Conservation (phyloP, 352 stramenopile species). For the Phytophthora lateralis region DNA sequence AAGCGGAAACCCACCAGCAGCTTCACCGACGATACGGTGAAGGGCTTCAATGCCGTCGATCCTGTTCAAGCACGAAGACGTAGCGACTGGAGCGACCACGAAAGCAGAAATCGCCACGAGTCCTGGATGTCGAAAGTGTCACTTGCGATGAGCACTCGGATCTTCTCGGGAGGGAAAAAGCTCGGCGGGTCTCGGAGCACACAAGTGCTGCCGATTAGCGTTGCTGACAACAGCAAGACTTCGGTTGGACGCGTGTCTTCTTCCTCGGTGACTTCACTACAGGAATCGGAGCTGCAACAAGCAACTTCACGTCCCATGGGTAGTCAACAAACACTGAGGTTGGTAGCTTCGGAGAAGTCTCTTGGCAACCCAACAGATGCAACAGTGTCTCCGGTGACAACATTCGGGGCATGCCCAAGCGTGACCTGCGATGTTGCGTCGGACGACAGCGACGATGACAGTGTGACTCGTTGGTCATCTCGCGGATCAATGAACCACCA, state of each 20-base stretch:
- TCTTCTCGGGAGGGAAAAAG: constrained; percentile 56
- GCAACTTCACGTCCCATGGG: neutral
- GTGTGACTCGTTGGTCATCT: constrained; percentile 10
- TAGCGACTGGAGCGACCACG: constrained; percentile 30
- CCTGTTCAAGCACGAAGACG: constrained; percentile 17
- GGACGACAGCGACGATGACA: constrained; percentile 23
- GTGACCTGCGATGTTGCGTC: constrained; percentile 42
- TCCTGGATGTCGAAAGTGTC: constrained; percentile 80
- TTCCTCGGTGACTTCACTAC: constrained; percentile 1
- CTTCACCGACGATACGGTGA: constrained; percentile 29
- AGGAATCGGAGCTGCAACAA: constrained; percentile 5
- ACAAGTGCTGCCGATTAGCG: constrained; percentile 57
- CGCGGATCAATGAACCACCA: neutral
- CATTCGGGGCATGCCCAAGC: constrained; percentile 32
- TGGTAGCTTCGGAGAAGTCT: constrained; percentile 19
- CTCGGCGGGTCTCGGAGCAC: constrained; percentile 60
- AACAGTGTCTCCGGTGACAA: constrained; percentile 6
- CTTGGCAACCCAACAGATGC: constrained; percentile 3
- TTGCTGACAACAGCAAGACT: constrained; percentile 14
- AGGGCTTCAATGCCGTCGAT: constrained; percentile 46
- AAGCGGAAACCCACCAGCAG: constrained; percentile 39
- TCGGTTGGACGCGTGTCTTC: constrained; percentile 11
- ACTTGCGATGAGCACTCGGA: constrained; percentile 60
- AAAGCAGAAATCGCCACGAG: constrained; percentile 34
- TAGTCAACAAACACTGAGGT: constrained; percentile 4